Conservation (phyloP, 2,329 filamentous ascomycete species). For the Phialocephala sp. region DNA sequence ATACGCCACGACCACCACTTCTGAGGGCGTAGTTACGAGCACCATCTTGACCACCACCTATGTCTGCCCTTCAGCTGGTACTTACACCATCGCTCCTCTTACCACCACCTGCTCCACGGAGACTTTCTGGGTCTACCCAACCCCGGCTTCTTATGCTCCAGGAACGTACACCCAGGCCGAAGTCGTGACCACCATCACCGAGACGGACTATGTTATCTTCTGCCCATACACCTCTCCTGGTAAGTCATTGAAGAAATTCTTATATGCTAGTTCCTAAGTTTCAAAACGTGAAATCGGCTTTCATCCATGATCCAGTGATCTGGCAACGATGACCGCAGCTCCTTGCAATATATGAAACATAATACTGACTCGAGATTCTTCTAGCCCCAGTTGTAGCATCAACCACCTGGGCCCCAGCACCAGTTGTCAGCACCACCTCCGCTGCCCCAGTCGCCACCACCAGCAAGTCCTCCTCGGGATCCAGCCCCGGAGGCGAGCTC, state of each 20-base stretch:
- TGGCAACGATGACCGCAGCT: no score
- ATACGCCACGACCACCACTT: slow-evolving; percentile 67
- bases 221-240: slow-evolving; percentile 66
- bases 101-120: slow-evolving; percentile 64
- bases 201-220: slow-evolving; percentile 70
- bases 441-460: slow-evolving; percentile 28
- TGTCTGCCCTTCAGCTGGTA: slow-evolving; percentile 74
- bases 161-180: slow-evolving; percentile 76
- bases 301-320: no score
- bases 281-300: no score
- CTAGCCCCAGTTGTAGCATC: slow-evolving; percentile 32
- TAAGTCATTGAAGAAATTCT: background rate
- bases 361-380: no score
- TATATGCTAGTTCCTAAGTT: no score
- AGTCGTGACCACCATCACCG: slow-evolving; percentile 70
- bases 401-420: slow-evolving; percentile 40
- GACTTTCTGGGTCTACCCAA: slow-evolving; percentile 67
- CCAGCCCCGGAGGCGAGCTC: slow-evolving; percentile 37
- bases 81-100: slow-evolving; percentile 75
- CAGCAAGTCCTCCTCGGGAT: slow-evolving; percentile 17
- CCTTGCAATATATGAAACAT: no score
- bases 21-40: slow-evolving; percentile 65
- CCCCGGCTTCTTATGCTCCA: slow-evolving; percentile 66
- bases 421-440: slow-evolving; percentile 11
- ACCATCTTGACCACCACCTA: slow-evolving; percentile 73